A percentile compares a stretch with the other conserved stretches of the same genome.
Evolutionary conservation across 441 rosid species (phyloP).

Genomic region (Populus hybrid): DNA sequence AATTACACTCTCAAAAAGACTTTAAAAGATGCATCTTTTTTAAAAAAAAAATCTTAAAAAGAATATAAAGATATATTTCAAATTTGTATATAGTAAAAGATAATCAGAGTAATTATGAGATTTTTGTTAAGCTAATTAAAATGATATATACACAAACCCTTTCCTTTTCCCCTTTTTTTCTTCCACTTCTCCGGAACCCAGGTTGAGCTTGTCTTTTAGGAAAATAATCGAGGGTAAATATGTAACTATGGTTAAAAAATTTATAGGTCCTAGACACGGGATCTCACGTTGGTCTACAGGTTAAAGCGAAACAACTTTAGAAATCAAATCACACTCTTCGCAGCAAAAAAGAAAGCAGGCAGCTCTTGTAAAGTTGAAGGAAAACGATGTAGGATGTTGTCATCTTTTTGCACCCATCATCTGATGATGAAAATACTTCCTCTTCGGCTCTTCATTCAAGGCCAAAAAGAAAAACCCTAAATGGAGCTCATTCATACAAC

Average conservation of each 20-base stretch:
- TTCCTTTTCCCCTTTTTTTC: background rate
- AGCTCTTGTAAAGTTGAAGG: background rate
- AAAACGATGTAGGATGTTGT: background rate
- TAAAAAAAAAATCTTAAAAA: too few species aligned
- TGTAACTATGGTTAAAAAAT: background rate
- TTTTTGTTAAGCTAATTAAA: background rate
- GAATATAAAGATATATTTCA: background rate
- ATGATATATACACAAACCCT: background rate
- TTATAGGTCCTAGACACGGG: background rate
- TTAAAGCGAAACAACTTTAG: conserved; percentile 2
- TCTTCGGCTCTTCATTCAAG: background rate
- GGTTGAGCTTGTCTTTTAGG: background rate
- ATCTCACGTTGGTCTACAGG: background rate
- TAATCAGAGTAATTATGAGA: too few species aligned
- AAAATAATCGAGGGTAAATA: background rate
- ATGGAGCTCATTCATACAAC: background rate
- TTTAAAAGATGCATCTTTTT: too few species aligned
- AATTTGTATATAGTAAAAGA: too few species aligned
- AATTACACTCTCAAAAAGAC: too few species aligned
- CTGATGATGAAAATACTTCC: background rate
- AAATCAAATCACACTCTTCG: background rate
- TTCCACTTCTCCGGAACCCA: background rate
- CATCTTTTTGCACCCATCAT: background rate
- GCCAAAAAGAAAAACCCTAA: background rate
- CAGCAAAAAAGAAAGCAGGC: background rate